phyloP scores from a whole-genome alignment of 371 early-diverging fungal species.

The Mucor racemosus region DNA sequence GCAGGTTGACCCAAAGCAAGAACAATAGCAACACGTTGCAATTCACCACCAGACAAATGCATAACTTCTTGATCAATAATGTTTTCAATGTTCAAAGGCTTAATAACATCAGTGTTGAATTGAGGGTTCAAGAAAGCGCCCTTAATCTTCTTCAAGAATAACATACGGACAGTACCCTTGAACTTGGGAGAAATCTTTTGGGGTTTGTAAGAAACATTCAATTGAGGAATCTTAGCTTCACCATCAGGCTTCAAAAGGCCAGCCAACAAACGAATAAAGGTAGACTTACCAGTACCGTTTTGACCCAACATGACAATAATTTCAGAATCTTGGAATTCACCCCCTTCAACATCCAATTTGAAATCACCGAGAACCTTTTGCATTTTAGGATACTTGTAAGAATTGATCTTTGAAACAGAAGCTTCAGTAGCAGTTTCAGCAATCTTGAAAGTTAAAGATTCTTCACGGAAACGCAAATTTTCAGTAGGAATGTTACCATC shows the following conservation, averaged over 20 bases:
- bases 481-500: conserved; percentile 99
- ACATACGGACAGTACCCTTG: conserved; percentile 94
- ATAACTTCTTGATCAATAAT: conserved; percentile 94
- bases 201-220: conserved; percentile 97
- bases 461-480: conserved; percentile 99
- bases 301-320: conserved; percentile 99
- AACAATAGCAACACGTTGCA: conserved; percentile 99
- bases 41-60: conserved; percentile 99
- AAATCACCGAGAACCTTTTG: conserved; percentile 87
- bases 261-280: conserved; percentile 97
- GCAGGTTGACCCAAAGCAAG: conserved; percentile 96
- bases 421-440: conserved; percentile 87
- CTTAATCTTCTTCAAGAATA: conserved; percentile 95
- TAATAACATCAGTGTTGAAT: conserved; percentile 98
- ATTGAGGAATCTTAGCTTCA: conserved; percentile 78
- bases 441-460: conserved; percentile 95
- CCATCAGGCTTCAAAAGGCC: conserved; percentile 90
- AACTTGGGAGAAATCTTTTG: conserved; percentile 99
- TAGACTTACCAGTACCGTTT: conserved; percentile 99
- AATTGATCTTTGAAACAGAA: conserved; percentile 65
- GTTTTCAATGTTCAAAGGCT: conserved; percentile 94
- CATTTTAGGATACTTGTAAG: conserved; percentile 91
- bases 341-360: conserved; percentile 81
- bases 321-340: conserved; percentile 97
- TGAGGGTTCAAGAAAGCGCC: conserved; percentile 92